Conservation (phyloP, 495 filamentous ascomycete species). For the Neurospora sp. region DNA sequence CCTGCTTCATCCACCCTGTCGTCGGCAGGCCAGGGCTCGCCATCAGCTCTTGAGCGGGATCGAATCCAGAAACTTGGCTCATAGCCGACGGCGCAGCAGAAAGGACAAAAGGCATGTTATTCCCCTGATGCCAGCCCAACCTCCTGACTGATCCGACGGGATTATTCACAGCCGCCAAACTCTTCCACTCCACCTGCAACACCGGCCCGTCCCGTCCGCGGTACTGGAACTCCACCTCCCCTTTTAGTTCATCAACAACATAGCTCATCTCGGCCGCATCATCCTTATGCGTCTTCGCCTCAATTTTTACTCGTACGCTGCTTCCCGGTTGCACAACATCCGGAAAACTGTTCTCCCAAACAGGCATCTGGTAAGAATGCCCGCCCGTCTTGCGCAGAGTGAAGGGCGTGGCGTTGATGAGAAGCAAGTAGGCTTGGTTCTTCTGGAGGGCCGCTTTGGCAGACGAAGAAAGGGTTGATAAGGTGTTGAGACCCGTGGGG, state of each 20-base stretch:
- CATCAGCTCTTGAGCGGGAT: neutral
- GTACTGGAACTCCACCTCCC: neutral
- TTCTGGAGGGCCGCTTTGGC: neutral
- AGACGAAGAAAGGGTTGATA: neutral
- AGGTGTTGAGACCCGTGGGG: neutral
- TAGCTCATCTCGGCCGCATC: neutral
- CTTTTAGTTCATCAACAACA: neutral
- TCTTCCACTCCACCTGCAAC: neutral
- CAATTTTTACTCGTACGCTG: neutral
- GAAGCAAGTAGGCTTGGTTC: neutral
- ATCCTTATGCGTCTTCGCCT: neutral
- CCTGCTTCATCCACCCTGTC: neutral
- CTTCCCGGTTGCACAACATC: neutral
- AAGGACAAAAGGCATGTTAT: neutral
- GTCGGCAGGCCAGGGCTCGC: neutral
- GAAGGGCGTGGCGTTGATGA: conserved; percentile 1
- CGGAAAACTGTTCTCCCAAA: neutral
- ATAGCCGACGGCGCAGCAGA: neutral
- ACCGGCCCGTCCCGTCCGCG: neutral
- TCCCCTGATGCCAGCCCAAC: neutral
- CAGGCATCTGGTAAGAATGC: neutral
- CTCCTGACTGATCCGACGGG: neutral
- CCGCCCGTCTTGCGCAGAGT: neutral
- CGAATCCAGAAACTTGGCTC: neutral
- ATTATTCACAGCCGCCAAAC: neutral